These are phyloP conservation scores for Cladobotryum protrusum DNA, from an alignment of 2,329 filamentous ascomycete species.

Conservation along the genomic window DNA sequence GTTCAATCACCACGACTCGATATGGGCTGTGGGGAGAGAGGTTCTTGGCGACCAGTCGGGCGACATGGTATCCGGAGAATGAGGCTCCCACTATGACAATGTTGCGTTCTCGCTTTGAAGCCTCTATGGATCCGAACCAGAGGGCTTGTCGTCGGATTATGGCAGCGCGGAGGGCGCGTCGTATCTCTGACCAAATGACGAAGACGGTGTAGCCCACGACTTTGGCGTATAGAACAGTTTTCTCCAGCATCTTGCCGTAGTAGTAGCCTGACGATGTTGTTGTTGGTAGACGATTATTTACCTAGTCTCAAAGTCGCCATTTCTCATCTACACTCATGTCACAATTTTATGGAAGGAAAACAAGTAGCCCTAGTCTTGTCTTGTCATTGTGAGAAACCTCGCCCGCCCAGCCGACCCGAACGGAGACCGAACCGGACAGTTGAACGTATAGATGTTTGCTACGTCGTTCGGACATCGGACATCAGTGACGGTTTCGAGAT, in stretches of 20 bases:
- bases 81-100: conserved; percentile 53
- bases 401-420: background rate
- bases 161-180: conserved; percentile 14
- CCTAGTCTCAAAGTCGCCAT: too few relatives aligned
- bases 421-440: conserved; percentile 6
- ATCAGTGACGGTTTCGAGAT: too few relatives aligned
- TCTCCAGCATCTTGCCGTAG: conserved; percentile 21
- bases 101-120: conserved; percentile 29
- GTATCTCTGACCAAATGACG: conserved; percentile 17
- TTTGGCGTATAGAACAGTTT: conserved; percentile 23
- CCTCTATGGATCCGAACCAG: conserved; percentile 12
- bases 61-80: conserved; percentile 48
- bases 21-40: conserved; percentile 42
- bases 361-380: background rate
- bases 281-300: too few relatives aligned
- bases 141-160: conserved; percentile 11
- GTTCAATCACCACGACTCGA: conserved; percentile 51
- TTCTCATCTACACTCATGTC: background rate
- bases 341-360: background rate
- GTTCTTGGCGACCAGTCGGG: conserved; percentile 40
- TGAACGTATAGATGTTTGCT: background rate
- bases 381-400: background rate
- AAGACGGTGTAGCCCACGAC: conserved; percentile 22
- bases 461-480: too few relatives aligned
- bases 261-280: too few relatives aligned